phyloP scores from a whole-genome alignment of 805 yeast species.

The Candida insectorum region DNA sequence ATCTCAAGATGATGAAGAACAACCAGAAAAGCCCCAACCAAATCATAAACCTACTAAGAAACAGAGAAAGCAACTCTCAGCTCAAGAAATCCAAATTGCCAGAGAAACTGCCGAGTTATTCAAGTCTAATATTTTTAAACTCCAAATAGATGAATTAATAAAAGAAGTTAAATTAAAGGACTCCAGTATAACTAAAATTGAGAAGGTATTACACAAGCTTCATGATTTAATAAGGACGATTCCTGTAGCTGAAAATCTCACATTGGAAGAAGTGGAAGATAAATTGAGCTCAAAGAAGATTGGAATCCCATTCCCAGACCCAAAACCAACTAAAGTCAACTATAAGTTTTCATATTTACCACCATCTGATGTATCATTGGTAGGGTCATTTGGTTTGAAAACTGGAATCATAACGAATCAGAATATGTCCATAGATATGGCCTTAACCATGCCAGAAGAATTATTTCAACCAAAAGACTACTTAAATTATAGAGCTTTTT shows the following conservation, averaged over 20 bases:
- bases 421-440: constrained; percentile 64
- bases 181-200: constrained; percentile 59
- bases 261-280: constrained; percentile 58
- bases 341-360: constrained; percentile 65
- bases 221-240: constrained; percentile 65
- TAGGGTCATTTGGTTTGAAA: constrained; percentile 87
- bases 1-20: constrained; percentile 11
- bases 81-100: constrained; percentile 87
- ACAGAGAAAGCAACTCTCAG: constrained; percentile 43
- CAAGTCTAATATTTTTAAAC: constrained; percentile 91
- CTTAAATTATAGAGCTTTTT: constrained; percentile 82
- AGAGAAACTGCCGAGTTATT: constrained; percentile 92
- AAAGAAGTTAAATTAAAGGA: constrained; percentile 78
- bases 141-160: constrained; percentile 89
- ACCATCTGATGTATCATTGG: constrained; percentile 74
- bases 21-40: constrained; percentile 3
- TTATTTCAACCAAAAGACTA: constrained; percentile 85
- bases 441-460: constrained; percentile 74
- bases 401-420: constrained; percentile 66
- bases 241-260: constrained; percentile 50
- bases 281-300: constrained; percentile 51
- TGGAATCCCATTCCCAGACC: constrained; percentile 84
- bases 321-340: constrained; percentile 72
- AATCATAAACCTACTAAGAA: constrained; percentile 28
- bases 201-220: constrained; percentile 70